Evolutionary conservation across 192 early-diverging fungal genomes (phyloP), one percentile per base, ranked within the genome.

Genomic region (Ramicandelaber brevisporus): DNA sequence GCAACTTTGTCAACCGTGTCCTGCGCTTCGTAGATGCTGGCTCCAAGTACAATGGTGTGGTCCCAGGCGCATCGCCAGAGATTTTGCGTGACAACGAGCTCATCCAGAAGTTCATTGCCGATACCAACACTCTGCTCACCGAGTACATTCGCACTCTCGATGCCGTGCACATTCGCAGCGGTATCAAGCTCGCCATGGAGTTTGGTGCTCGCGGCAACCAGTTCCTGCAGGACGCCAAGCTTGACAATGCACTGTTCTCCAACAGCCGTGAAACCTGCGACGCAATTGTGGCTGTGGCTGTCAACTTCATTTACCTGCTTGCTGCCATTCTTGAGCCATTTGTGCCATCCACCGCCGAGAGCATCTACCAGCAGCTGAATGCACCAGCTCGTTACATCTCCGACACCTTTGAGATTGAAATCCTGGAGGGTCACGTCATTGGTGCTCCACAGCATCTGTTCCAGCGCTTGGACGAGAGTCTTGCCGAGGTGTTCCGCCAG

Each of bases 1-100:
- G 93, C 32, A 99, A 99, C 66, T 83, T 93, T 58, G 76, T 88
- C 37, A 99, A 92, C 59, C 78, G 93, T 37, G 76, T 84, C 16
- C 60, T 96, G 48, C 88, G 87, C 53, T 98, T 93, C 57, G 54
- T 85, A 20, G 50, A 55, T 20, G 34, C 26, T 23, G 46, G 55
- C 21, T 59, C 80, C n/a, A 95, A 90, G 48, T 99, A 96, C 50
- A 77, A 68, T 10, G 59, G 71, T n/a, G 47, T 72, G 2, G 43
- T 96, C 13, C 89, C 89, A 4, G 40, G 57, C 4, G 45, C 50
- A 16, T 50, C 53, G 35, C 29, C 51, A 1, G 36, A 46, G 14
- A 47, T 39, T 18, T 30, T 59, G 33, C 29, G 39, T 24, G 86
- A 98, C 42, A 40, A 50, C 33, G 51, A 55, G 26, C 55, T 99